phyloP scores from a whole-genome alignment of 2,329 filamentous ascomycete genomes.

The Paraconiothyrium sp. region DNA sequence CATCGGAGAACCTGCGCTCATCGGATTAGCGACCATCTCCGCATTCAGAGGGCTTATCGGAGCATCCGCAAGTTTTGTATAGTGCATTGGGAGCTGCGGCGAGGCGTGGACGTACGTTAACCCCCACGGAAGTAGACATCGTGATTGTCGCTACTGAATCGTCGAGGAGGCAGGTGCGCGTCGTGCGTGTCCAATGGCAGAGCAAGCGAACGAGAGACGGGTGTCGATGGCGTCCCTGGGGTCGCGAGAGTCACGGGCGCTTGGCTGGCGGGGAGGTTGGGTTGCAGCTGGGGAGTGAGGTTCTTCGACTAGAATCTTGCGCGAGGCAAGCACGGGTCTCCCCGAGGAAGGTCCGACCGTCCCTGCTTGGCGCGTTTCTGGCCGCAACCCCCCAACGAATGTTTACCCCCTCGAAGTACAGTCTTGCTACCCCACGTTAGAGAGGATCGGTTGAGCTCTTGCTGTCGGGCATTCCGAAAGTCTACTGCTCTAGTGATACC shows the following conservation, averaged over 20 bases:
- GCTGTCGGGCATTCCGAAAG: neutral
- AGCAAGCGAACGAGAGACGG: slow-evolving; percentile 29
- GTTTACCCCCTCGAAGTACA: neutral
- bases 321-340: slow-evolving; percentile 14
- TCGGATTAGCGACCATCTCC: slow-evolving; percentile 33
- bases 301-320: slow-evolving; percentile 38
- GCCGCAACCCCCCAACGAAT: slow-evolving; percentile 8
- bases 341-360: slow-evolving; percentile 31
- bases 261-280: slow-evolving; percentile 29
- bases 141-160: slow-evolving; percentile 35
- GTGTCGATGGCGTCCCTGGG: slow-evolving; percentile 30
- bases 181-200: slow-evolving; percentile 45
- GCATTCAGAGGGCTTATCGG: slow-evolving; percentile 13
- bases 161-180: slow-evolving; percentile 29
- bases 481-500: neutral
- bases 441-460: neutral
- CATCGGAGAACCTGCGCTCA: slow-evolving; percentile 87
- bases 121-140: slow-evolving; percentile 60
- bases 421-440: neutral
- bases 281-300: slow-evolving; percentile 40
- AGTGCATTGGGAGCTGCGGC: slow-evolving; percentile 6
- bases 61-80: slow-evolving; percentile 5
- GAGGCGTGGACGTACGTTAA: slow-evolving; percentile 58
- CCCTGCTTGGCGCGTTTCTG: slow-evolving; percentile 40
- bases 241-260: slow-evolving; percentile 33